Base-by-base conservation (phyloP, 495 filamentous ascomycete genomes). In the Lichina pygmaea region DNA sequence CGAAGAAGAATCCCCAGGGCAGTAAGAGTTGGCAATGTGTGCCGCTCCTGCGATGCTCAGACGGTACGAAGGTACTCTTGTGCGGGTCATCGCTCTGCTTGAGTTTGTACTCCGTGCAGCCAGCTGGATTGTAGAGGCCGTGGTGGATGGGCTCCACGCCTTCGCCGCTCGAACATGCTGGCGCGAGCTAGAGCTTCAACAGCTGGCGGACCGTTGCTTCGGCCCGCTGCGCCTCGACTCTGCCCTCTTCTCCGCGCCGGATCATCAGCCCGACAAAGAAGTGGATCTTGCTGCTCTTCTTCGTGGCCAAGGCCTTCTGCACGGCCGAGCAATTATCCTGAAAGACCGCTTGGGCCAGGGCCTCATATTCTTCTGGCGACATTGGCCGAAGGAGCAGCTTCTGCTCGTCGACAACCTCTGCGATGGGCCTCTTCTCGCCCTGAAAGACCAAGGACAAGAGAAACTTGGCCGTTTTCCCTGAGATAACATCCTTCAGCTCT, bases 191-290 rank as follows among this genome's bases (percentile, higher is more conserved):
- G 11, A 39, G 36, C 6, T 15, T 39, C 13, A 39, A 15, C 13
- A 39, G 36, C 36, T 61, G 60, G 52, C 65, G 66, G 53, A 93
- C 58, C 31, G 41, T 30, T 6, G 36, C 8, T 40, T 47, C 75
- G 0, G 83, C 91, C 49, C 66, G 71, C 43, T 60, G 65, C 6
- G 86, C 76, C 59, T 91, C 77, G 33, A 93, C 74, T 6, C 71
- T 76, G 34, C 84, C 79, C 51, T 82, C 75, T 32, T 72, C 71
- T 7, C 82, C 77, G 34, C 62, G 60, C 42, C 71, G 67, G 68
- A 97, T 83, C 81, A 94, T 89, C 60, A 79, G 77, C 13, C 89
- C 89, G 6, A 97, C 76, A 50, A 95, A 74, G 59, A 77, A 94
- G 53, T 76, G 78, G 32, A 91, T 58, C 59, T 93, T 92, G 3